Percentiles rank a stretch among this genome's conserved stretches.
phyloP scores from a whole-genome alignment of 1,284 basidiomycete genomes.

The Ustilago trichophora region DNA sequence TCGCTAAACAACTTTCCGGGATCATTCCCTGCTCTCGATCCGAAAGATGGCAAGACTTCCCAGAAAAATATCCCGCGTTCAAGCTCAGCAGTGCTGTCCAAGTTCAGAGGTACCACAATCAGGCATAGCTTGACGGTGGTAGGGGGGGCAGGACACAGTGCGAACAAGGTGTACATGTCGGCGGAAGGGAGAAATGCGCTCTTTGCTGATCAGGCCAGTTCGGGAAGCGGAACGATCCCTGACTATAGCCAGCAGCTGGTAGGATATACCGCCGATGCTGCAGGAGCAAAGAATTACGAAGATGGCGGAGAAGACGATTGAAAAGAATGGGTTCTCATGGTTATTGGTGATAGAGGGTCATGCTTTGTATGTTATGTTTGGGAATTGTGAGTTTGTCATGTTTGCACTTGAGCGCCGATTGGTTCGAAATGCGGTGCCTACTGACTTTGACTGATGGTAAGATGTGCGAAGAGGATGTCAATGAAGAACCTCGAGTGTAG shows the following conservation, averaged over 20 bases:
- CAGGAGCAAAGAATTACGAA: slow-evolving; percentile 14
- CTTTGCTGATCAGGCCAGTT: slow-evolving; percentile 33
- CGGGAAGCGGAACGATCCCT: slow-evolving; percentile 8
- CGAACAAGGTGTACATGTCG: slow-evolving; percentile 49
- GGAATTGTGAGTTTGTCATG: no score
- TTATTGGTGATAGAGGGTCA: no score
- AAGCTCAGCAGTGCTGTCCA: slow-evolving; percentile 5
- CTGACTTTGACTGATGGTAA: no score
- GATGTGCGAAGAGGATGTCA: no score
- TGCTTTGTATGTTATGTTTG: no score
- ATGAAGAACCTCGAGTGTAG: no score
- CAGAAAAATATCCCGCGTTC: slow-evolving; percentile 24
- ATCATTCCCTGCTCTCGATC: slow-evolving; percentile 39
- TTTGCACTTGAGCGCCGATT: no score
- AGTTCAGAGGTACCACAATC: slow-evolving; percentile 32
- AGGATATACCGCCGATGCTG: slow-evolving; percentile 24
- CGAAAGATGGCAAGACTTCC: slow-evolving; percentile 3
- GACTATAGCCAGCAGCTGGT: slow-evolving; percentile 14
- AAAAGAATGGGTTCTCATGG: neutral
- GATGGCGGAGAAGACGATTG: neutral
- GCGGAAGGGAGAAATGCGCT: slow-evolving; percentile 55
- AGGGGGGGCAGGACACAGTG: slow-evolving; percentile 53
- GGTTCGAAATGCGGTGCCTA: no score
- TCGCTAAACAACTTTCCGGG: slow-evolving; percentile 37
- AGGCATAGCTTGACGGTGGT: slow-evolving; percentile 51